Evolutionary conservation across 345 rosid species (phyloP).

Genomic region (Eucalyptus camaldulensis): DNA sequence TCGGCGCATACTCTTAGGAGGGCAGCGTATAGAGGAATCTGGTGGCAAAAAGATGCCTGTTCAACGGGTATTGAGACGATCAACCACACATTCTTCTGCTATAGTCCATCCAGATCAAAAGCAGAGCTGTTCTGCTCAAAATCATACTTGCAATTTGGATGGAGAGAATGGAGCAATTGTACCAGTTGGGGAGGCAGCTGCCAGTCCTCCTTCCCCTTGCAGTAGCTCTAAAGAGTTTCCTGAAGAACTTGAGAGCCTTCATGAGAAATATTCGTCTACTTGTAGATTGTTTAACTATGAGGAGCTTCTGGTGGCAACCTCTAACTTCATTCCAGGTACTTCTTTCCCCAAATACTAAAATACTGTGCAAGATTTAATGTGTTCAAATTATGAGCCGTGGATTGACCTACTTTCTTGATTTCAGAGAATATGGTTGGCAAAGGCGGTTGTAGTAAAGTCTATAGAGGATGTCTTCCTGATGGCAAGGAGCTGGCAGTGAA

Average conservation of each 20-base stretch:
- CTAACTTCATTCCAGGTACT: conserved; percentile 60
- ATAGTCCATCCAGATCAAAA: conserved; percentile 56
- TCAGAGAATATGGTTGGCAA: conserved; percentile 83
- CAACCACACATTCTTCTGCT: conserved; percentile 49
- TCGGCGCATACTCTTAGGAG: conserved; percentile 24
- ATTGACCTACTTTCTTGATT: neutral
- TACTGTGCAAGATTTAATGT: neutral
- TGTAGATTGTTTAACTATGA: conserved; percentile 76
- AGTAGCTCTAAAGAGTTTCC: conserved; percentile 22
- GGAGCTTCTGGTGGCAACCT: conserved; percentile 64
- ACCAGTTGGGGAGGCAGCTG: conserved; percentile 16
- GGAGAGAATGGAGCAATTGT: conserved; percentile 51
- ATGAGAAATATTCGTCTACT: conserved; percentile 58
- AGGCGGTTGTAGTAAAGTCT: conserved; percentile 93
- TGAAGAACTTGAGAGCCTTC: conserved; percentile 51
- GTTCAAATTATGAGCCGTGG: neutral
- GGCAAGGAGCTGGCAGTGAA: conserved; percentile 94
- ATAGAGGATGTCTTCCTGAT: conserved; percentile 70
- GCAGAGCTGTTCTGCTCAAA: conserved; percentile 18
- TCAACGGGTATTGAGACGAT: conserved; percentile 32
- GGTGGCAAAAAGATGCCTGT: conserved; percentile 28
- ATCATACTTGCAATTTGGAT: conserved; percentile 20
- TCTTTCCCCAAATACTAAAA: neutral
- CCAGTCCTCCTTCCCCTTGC: conserved; percentile 26
- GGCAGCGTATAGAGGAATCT: conserved; percentile 18